Evolutionary conservation across 2,329 filamentous ascomycete genomes (phyloP).

Genomic region (Bimuria novae-zelandiae): DNA sequence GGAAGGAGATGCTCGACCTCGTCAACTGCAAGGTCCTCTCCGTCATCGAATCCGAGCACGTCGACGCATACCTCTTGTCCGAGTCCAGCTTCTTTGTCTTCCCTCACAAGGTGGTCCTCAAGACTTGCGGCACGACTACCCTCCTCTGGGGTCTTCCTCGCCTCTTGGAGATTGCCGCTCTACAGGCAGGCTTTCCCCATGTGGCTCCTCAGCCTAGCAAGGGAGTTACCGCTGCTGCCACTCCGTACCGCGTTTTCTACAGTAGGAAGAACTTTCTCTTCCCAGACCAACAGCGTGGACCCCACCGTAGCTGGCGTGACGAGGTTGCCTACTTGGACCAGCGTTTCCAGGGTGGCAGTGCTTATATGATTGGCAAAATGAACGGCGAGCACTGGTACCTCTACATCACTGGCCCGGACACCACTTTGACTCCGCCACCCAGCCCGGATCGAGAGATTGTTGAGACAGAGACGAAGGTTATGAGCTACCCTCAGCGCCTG

Average conservation of each 20-base stretch:
- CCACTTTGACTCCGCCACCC: conserved; percentile 76
- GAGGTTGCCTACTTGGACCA: conserved; percentile 92
- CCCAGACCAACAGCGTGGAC: conserved; percentile 89
- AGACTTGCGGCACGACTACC: conserved; percentile 97
- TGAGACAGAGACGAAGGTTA: conserved; percentile 62
- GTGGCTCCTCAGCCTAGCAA: conserved; percentile 68
- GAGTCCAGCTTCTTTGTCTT: conserved; percentile 99
- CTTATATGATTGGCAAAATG: conserved; percentile 99
- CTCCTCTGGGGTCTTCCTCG: conserved; percentile 86
- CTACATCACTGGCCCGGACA: conserved; percentile 89
- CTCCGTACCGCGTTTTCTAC: conserved; percentile 95
- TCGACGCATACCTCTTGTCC: conserved; percentile 95
- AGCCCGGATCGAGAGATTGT: conserved; percentile 65
- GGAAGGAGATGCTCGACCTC: conserved; percentile 96
- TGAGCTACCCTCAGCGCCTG: conserved; percentile 64
- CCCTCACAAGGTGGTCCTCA: conserved; percentile 98
- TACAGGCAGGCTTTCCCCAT: conserved; percentile 86
- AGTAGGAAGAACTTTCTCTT: conserved; percentile 98
- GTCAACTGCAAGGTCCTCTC: conserved; percentile 99
- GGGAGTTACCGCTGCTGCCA: conserved; percentile 75
- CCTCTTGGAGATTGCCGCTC: conserved; percentile 87
- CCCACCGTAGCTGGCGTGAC: conserved; percentile 96
- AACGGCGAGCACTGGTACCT: conserved; percentile 99
- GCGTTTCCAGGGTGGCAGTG: conserved; percentile 88
- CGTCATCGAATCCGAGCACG: conserved; percentile 86